These are phyloP conservation scores for Trichoderma endophyticum DNA, from an alignment of 2,329 filamentous ascomycete genomes.

Conservation along the genomic window DNA sequence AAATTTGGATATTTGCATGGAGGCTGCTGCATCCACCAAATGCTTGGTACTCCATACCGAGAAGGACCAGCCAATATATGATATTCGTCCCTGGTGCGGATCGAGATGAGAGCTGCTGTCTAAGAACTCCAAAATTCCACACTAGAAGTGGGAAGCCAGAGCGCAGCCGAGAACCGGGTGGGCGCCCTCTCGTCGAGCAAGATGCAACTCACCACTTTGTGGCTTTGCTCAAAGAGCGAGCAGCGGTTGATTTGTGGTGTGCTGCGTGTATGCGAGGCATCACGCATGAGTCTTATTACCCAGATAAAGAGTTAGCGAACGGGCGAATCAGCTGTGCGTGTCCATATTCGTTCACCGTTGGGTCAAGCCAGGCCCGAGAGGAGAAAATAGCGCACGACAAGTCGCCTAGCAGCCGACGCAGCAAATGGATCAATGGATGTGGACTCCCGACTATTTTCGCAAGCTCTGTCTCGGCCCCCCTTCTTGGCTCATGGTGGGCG, in stretches of 20 bases:
- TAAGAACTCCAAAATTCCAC: background rate
- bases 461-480: background rate
- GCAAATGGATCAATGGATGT: background rate
- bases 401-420: background rate
- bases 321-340: background rate
- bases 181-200: background rate
- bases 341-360: background rate
- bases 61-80: background rate
- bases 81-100: background rate
- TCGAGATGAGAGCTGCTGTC: background rate
- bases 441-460: background rate
- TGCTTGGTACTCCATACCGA: background rate
- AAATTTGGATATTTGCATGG: background rate
- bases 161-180: background rate
- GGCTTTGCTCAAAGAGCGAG: background rate
- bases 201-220: background rate
- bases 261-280: background rate
- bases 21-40: background rate
- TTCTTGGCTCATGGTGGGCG: background rate
- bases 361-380: background rate
- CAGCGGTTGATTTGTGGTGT: background rate
- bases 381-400: background rate
- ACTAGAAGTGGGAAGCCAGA: background rate
- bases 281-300: background rate
- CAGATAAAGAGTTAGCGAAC: background rate